Conservation (phyloP, 495 filamentous ascomycete species). For the Diplogelasinospora grovesii region DNA sequence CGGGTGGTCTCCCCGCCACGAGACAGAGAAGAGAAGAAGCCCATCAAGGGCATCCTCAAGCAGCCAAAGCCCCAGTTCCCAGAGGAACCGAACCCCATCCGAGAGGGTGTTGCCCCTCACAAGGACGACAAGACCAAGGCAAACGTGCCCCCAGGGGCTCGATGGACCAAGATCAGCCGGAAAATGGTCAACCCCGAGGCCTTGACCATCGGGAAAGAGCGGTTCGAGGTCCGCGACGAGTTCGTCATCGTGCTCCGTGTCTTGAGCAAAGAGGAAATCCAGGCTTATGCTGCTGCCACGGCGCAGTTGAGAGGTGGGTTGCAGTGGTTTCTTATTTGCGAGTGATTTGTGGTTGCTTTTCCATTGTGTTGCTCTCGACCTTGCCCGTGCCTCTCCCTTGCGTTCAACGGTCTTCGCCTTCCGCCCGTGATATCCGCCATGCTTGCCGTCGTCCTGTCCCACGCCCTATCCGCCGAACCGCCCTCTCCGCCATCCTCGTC, state of each 20-base stretch:
- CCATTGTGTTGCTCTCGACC: not conserved
- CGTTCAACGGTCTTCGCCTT: no score
- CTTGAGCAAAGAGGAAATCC: conserved; percentile 73
- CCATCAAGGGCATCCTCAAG: conserved; percentile 52
- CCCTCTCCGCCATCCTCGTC: no score
- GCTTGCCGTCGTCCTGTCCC: no score
- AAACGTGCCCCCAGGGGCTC: conserved; percentile 67
- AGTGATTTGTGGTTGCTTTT: conserved; percentile 8
- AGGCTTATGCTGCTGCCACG: conserved; percentile 68
- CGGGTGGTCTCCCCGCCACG: conserved; percentile 52
- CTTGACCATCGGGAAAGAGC: conserved; percentile 66
- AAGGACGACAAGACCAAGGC: conserved; percentile 71
- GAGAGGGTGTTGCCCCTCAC: conserved; percentile 82
- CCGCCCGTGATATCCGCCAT: no score
- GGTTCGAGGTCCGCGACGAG: conserved; percentile 73
- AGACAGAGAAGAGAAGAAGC: conserved; percentile 38
- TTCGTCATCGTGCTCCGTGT: conserved; percentile 82
- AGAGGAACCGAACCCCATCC: conserved; percentile 66
- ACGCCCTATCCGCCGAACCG: no score
- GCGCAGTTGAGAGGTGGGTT: conserved; percentile 66
- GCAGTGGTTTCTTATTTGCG: conserved; percentile 2
- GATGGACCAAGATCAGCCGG: conserved; percentile 86
- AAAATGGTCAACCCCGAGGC: conserved; percentile 78
- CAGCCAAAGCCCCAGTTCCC: conserved; percentile 68
- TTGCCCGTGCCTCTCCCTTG: not conserved